Base-by-base conservation (phyloP, 345 rosid genomes). In the Chamaenerion angustifolium region DNA sequence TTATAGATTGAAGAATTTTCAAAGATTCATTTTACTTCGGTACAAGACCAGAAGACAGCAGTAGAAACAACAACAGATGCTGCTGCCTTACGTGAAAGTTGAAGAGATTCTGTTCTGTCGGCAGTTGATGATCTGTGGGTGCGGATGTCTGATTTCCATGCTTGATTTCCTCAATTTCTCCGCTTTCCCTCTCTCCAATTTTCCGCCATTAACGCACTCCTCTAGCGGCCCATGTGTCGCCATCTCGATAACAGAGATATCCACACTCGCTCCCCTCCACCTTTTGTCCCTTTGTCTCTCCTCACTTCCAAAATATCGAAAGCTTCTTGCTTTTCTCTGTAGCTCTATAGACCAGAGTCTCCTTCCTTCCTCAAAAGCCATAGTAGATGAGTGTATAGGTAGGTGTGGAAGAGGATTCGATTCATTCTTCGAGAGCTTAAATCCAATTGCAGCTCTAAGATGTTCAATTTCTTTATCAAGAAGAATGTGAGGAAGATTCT, bases 401-500 rank as follows among this genome's bases (percentile, higher is more conserved):
- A 16, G 15, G 35, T 21, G 35, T 49, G 31, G 45, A 10, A 37
- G 17, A 41, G 40, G 10, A 23, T 21, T 54, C 42, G 56, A n/a
- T 42, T 52, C 31, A 10, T 51, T 41, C 44, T 40, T 25, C 23
- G 25, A 10, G 9, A 27, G 12, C 23, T 10, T 16, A 14, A 3
- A 14, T 12, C 14, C n/a, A 4, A 15, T 6, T 18, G 25, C 12
- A 49, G 60, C 37, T 31, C 37, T 16, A 70, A 74, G 41, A 69
- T 82, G 68, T 51, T 82, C 53, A 67, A 60, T 59, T 78, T 74
- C 58, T 49, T 79, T 37, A 56, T 61, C 5, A 59, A 73, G 12
- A 79, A 76, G 64, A 84, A 83, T 72, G 94, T 60, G 40, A 77
- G 76, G 75, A 87, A 81, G 81, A 76, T 87, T 46, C 80, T 83